Evolutionary conservation across 306 rosid genomes (phyloP).

Genomic region (Citrullus amarus): DNA sequence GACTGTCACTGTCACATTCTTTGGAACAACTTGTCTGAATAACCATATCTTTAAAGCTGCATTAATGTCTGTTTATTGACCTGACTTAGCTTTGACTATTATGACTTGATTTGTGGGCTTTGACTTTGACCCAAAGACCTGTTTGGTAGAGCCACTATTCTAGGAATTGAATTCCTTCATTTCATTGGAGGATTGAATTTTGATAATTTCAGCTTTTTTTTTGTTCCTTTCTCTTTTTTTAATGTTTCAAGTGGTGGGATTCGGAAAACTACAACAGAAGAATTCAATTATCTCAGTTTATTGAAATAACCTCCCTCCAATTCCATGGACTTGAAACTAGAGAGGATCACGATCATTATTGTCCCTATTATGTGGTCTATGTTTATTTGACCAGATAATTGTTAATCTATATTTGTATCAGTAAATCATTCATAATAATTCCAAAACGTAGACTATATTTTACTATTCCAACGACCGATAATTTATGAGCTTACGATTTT

Average conservation of each 20-base stretch:
- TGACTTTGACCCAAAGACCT: neutral
- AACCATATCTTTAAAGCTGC: neutral
- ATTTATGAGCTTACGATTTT: neutral
- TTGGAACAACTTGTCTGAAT: conserved; percentile 1
- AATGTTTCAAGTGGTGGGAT: neutral
- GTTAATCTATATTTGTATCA: neutral
- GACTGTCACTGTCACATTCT: neutral
- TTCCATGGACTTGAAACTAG: neutral
- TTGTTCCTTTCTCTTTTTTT: neutral
- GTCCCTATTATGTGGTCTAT: neutral
- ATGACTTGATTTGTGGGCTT: neutral
- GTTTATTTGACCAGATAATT: neutral
- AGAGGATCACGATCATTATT: neutral
- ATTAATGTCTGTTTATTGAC: neutral
- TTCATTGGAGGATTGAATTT: neutral
- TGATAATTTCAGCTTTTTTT: neutral
- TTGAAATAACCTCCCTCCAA: neutral
- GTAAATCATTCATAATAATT: neutral
- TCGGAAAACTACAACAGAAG: neutral
- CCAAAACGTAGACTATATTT: neutral
- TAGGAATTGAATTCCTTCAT: no score
- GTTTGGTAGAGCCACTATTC: no score
- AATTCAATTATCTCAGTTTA: neutral
- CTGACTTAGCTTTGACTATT: neutral
- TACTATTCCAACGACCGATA: neutral